A percentile compares a stretch with the other conserved stretches of the same genome.
Conservation (phyloP, 2,329 filamentous ascomycete genomes). For the Exophiala mesophila region DNA sequence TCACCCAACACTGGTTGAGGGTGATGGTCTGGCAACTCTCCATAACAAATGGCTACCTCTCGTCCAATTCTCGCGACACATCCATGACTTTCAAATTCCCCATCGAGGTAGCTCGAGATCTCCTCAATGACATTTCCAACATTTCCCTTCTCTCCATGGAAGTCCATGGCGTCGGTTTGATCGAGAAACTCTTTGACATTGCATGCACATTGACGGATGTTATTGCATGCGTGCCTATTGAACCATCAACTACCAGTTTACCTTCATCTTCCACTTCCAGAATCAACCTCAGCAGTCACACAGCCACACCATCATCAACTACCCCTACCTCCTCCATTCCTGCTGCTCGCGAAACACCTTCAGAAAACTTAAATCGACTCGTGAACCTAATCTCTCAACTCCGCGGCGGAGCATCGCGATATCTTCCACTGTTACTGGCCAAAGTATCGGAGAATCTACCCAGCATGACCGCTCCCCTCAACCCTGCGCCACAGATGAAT, state of each 20-base stretch:
- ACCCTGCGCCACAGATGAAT: neutral
- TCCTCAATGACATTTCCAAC: slow-evolving; percentile 62
- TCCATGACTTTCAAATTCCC: slow-evolving; percentile 61
- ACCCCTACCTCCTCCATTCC: neutral
- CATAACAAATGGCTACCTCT: slow-evolving; percentile 62
- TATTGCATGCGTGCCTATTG: slow-evolving; percentile 54
- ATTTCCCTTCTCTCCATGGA: slow-evolving; percentile 71
- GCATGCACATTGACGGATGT: slow-evolving; percentile 69
- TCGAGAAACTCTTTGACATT: slow-evolving; percentile 76
- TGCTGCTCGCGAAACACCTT: slow-evolving; percentile 41
- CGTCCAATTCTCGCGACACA: slow-evolving; percentile 53
- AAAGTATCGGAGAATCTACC: slow-evolving; percentile 72
- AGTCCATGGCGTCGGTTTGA: slow-evolving; percentile 68
- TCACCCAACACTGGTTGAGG: slow-evolving; percentile 65
- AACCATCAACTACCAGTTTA: no score
- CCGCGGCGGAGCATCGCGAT: slow-evolving; percentile 70
- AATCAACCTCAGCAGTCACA: no score
- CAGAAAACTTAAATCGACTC: slow-evolving; percentile 68
- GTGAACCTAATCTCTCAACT: slow-evolving; percentile 63
- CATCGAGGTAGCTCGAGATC: slow-evolving; percentile 57
- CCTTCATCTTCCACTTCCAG: no score
- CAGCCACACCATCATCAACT: no score
- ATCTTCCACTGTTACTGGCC: slow-evolving; percentile 68
- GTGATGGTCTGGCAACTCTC: slow-evolving; percentile 70
- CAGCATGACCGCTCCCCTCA: slow-evolving; percentile 5